Base-by-base conservation (phyloP, 441 rosid species). In the Populus hybrid region DNA sequence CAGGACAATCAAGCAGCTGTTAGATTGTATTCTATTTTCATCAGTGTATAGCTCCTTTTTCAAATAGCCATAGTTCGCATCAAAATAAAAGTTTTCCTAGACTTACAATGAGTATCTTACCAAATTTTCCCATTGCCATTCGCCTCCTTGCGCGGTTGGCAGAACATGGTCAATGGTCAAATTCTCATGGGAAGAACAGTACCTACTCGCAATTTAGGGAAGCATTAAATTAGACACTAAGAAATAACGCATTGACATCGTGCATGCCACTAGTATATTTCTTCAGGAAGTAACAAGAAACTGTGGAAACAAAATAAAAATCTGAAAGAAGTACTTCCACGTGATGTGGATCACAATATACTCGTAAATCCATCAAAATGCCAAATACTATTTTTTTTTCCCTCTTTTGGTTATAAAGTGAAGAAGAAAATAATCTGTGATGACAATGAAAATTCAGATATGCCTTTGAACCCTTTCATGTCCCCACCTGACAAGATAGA, bases 101-200 rank as follows among this genome's bases (percentile, higher is more conserved):
- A 65, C 69, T 23, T 10, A 7, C 10, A 6, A 33, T 16, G 2
- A 56, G 50, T 5, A 53, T 45, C 80, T 78, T 82, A 95, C 99
- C 92, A 95, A 88, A 81, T 92, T n/a, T n/a, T n/a, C n/a, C n/a
- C n/a, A n/a, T n/a, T n/a, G n/a, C n/a, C n/a, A n/a, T n/a, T n/a
- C n/a, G 65, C 99, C 99, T 76, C 97, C 99, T 76, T 85, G 88
- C 59, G 94, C 83, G 21, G 69, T 53, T 35, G 97, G 99, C 21
- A 88, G 73, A 74, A 95, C 92, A 82, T 93, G 99, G 74, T 93
- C 99, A 80, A 95, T 90, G 45, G 99, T 95, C 88, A 95, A 88
- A 76, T 90, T 88, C 76, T 89, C 97, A 68, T 16, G 81, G 69
- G 96, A 75, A 79, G 86, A 82, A 77, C 99, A 95, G 80, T 95